Base-by-base conservation (phyloP, 106 monocot genomes). In the Dendrobium chrysotoxum region DNA sequence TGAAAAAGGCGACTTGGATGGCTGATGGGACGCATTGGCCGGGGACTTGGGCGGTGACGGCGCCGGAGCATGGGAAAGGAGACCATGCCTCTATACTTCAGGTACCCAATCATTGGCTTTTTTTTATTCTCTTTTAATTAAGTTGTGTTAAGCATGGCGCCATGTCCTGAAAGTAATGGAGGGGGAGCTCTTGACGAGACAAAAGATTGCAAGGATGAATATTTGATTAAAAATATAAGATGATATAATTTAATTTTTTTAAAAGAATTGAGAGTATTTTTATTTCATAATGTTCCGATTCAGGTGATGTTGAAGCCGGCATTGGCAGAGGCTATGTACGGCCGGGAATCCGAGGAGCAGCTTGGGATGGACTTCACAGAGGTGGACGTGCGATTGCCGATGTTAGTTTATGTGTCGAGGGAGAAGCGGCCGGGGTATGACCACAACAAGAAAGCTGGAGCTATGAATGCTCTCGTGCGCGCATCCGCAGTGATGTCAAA, bases 371-470 rank as follows among this genome's bases (percentile, higher is more conserved):
- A 94, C 84, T 87, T 97, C 83, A 92, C 92, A 15, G 90, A 84
- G 71, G 83, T 94, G 20, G 96, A 97, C 83, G 80, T 85, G 16
- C 83, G 96, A 40, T 64, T 94, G 0, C 94, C 94, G 5, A 90
- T 92, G 92, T 86, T 96, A 42, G 92, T 88, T 45, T 97, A 97
- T 86, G 79, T 94, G 26, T 97, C 94, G 9, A 82, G 92, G 9
- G 96, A 97, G 92, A 97, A 97, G 77, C 83, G 96, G 10, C 79
- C 83, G 5, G 96, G 92, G 0, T 92, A 88, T 57, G 97, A 94
- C 78, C 97, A 97, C 81, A 94, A 97, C 87, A 94, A 94, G 83
- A 97, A 97, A 78, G 97, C 94, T 7, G 94, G 97, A 4, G 97
- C 97, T 54, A 97, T 97, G 97, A 97, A 97, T 75, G 92, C 97